Evolutionary conservation across 2,329 filamentous ascomycete genomes (phyloP).

Genomic region (Gyromitra esculenta): DNA sequence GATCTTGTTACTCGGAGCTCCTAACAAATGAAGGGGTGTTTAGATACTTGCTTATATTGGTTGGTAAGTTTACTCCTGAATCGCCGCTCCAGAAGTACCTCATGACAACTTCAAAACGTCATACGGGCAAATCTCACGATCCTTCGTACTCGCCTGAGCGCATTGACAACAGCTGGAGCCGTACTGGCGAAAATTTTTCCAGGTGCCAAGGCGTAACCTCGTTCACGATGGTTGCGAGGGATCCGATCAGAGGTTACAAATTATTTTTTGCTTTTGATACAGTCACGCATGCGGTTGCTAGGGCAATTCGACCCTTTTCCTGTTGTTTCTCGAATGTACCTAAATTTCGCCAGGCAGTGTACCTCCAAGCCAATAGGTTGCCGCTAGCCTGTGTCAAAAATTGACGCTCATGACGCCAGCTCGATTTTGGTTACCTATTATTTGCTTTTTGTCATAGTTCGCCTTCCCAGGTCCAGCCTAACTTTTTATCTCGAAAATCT

Average conservation of each 20-base stretch:
- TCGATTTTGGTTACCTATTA: conserved; percentile 13
- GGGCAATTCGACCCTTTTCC: conserved; percentile 33
- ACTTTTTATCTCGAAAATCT: conserved; percentile 30
- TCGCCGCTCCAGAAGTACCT: conserved; percentile 19
- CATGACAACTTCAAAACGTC: conserved; percentile 43
- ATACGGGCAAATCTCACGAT: conserved; percentile 45
- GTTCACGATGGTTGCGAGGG: conserved; percentile 42
- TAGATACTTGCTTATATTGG: conserved; percentile 52
- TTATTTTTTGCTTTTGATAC: conserved; percentile 40
- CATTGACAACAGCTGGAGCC: conserved; percentile 33
- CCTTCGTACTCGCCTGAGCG: conserved; percentile 34
- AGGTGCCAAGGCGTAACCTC: conserved; percentile 42
- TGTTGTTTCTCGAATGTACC: conserved; percentile 25
- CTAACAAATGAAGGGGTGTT: conserved; percentile 47
- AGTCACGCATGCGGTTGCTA: conserved; percentile 38
- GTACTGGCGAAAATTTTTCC: conserved; percentile 42
- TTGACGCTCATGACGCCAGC: conserved; percentile 36
- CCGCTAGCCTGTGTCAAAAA: conserved; percentile 18
- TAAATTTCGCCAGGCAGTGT: conserved; percentile 15
- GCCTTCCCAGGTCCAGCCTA: conserved; percentile 39
- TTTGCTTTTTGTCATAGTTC: conserved; percentile 38
- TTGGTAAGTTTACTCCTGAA: conserved; percentile 34
- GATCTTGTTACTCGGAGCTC: conserved; percentile 53
- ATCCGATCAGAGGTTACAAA: conserved; percentile 25
- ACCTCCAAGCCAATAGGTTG: not conserved